A percentile compares a stretch with the other conserved stretches of the same genome.
Evolutionary conservation across 345 rosid species (phyloP).

Genomic region (Passiflora organensis): DNA sequence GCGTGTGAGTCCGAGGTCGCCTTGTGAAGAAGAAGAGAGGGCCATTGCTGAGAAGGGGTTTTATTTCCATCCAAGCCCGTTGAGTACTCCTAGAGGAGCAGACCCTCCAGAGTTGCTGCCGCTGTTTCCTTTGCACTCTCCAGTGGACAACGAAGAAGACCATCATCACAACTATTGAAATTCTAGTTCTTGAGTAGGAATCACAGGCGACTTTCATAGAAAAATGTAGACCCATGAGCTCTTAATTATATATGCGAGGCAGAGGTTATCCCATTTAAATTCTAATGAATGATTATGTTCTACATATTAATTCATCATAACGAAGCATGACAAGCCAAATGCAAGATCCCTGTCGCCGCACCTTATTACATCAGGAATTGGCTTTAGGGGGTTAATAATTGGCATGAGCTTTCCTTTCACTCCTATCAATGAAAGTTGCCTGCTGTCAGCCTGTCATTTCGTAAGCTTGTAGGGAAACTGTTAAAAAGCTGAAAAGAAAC

Average conservation of each 20-base stretch:
- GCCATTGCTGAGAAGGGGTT: conserved; percentile 63
- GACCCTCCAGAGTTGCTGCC: conserved; percentile 66
- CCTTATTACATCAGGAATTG: no score
- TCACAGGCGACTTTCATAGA: no score
- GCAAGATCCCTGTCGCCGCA: no score
- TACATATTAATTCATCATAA: no score
- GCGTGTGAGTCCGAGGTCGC: conserved; percentile 32
- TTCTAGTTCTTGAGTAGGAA: conserved; percentile 8
- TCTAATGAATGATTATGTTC: no score
- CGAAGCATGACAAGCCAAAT: no score
- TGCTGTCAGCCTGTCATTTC: no score
- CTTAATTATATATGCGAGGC: no score
- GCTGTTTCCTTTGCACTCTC: conserved; percentile 70
- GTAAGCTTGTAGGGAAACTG: background rate
- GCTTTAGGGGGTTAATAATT: no score
- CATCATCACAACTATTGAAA: background rate
- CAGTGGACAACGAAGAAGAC: conserved; percentile 18
- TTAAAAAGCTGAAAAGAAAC: conserved; percentile 9
- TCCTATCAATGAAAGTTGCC: no score
- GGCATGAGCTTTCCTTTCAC: background rate
- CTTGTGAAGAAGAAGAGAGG: conserved; percentile 34
- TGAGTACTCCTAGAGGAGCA: conserved; percentile 35
- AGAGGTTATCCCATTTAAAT: no score
- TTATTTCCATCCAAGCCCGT: conserved; percentile 61
- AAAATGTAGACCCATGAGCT: no score